Evolutionary conservation across 106 monocot genomes (phyloP).

Genomic region (Platanthera zijinensis): DNA sequence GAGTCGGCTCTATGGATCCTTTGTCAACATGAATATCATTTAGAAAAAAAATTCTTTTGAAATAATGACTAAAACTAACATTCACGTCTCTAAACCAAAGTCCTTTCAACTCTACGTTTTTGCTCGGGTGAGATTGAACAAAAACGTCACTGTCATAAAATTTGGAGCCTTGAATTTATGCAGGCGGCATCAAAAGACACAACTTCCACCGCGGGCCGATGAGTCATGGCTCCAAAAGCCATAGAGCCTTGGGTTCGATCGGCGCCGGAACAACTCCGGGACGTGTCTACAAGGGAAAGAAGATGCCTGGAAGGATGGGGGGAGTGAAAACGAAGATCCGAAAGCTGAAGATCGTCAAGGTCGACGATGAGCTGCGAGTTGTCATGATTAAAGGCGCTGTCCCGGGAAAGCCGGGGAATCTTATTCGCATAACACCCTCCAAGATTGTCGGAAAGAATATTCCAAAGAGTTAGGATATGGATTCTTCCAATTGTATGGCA

Average conservation of each 20-base stretch:
- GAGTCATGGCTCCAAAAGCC: slow-evolving; percentile 90
- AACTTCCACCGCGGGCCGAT: slow-evolving; percentile 79
- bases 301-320: slow-evolving; percentile 97
- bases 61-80: too few species aligned
- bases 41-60: too few species aligned
- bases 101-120: too few species aligned
- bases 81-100: too few species aligned
- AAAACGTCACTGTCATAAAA: too few species aligned
- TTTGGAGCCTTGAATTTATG: not conserved
- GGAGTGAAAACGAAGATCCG: slow-evolving; percentile 84
- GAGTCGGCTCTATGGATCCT: too few species aligned
- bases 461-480: slow-evolving; percentile 56
- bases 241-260: slow-evolving; percentile 68
- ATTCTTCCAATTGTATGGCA: not conserved
- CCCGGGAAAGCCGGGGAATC: slow-evolving; percentile 94
- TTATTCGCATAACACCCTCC: slow-evolving; percentile 78
- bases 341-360: slow-evolving; percentile 83
- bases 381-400: slow-evolving; percentile 89
- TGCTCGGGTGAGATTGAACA: too few species aligned
- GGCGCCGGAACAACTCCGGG: slow-evolving; percentile 97
- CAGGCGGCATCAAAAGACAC: slow-evolving; percentile 95
- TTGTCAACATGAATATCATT: too few species aligned
- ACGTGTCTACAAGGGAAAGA: slow-evolving; percentile 91
- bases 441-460: slow-evolving; percentile 96
- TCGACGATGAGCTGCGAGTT: slow-evolving; percentile 72